Base-by-base conservation (phyloP, 2,329 filamentous ascomycete genomes). In the Metarhizium guizhouense region DNA sequence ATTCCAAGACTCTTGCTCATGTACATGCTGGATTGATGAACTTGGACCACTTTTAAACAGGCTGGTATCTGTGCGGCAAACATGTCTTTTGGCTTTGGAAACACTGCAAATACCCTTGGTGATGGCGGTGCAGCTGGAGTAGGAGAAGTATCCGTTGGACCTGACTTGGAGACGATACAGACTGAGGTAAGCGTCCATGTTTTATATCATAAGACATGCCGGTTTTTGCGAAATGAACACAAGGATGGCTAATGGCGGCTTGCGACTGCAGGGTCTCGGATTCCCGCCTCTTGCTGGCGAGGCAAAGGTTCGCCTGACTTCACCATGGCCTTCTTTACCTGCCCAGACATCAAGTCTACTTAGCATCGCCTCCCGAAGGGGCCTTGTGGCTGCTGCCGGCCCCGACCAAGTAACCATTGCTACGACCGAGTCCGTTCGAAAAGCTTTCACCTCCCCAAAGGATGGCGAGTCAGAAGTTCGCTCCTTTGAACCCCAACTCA, bases 351-450 rank as follows among this genome's bases (percentile, higher is more conserved):
- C 90, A 13, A 95, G 90, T 2, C 85, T 99, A 42, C 78, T 99
- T 59, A 88, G 87, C 67, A 81, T 97, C 61, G 91, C 93, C 54
- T 86, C 90, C 36, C 82, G 79, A 58, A 86, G 84, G 70, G 90
- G 90, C 45, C 79, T 99, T 25, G 77, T 96, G 54, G 93, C 93
- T 34, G 94, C 92, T 51, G 94, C 89, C 52, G 88, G 90, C 16
- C 93, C 93, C 42, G 86, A 95, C 64, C 80, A 80, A 52, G 79
- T 99, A 48, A 77, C 89, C 57, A 72, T 99, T 57, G 84, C 89
- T 38, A 85, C 81, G 3, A 95, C 93, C 14, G 84, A 92, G 54
- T 80, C 84, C 4, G 81, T 96, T 49, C 84, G 92, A 62, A 85
- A 88, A 60, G 84, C 87, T 2, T 93, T 95, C 66, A 77, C 81